phyloP scores from a whole-genome alignment of 805 yeast genomes.

The Saccharomycopsis sp. region DNA sequence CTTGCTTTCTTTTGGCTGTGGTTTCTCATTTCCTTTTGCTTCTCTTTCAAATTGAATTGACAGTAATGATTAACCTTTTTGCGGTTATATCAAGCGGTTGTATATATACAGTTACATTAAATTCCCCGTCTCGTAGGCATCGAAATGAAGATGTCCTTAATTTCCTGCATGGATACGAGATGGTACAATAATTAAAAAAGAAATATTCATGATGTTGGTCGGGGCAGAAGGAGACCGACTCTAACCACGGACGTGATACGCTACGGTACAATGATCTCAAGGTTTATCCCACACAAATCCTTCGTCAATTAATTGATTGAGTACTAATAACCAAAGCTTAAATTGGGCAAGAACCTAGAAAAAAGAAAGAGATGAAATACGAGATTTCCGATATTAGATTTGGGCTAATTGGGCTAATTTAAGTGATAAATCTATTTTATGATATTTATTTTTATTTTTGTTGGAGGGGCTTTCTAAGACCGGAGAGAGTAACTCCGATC shows the following conservation, averaged over 20 bases:
- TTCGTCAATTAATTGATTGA: not conserved
- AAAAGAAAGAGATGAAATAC: not conserved
- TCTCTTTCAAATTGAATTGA: not conserved
- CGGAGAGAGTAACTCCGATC: not conserved
- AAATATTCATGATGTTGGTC: not conserved
- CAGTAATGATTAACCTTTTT: not conserved
- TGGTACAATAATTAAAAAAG: too few relatives aligned
- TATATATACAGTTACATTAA: not conserved
- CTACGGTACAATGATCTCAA: not conserved
- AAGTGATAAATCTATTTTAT: not conserved
- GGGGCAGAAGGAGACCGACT: not conserved
- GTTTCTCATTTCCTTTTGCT: not conserved
- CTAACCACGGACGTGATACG: too few relatives aligned
- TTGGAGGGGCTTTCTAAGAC: not conserved
- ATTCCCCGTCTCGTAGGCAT: too few relatives aligned
- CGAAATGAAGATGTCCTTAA: not conserved
- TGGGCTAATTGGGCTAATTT: not conserved
- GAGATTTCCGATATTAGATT: not conserved
- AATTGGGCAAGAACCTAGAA: not conserved
- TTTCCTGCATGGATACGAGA: not conserved
- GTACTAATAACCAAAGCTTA: not conserved
- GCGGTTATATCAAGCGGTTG: not conserved
- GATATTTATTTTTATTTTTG: too few relatives aligned
- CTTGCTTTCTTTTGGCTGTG: not conserved
- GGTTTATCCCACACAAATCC: not conserved